phyloP scores from a whole-genome alignment of 176 grass and related monocot genomes.

The Rhipidocladum racemiflorum region DNA sequence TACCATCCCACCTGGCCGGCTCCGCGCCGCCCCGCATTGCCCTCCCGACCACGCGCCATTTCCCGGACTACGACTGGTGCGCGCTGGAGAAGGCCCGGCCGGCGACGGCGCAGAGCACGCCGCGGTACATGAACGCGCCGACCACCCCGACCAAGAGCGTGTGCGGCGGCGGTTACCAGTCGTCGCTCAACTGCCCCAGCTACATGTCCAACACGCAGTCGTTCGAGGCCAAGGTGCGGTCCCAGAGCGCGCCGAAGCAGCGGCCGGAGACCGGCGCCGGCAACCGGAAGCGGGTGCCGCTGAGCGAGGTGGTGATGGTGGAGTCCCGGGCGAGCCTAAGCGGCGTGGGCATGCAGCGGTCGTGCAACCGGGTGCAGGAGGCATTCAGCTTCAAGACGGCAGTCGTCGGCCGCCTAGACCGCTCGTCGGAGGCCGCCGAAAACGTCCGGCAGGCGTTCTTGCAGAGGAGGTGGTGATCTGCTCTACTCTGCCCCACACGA shows the following conservation, averaged over 20 bases:
- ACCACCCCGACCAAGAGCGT: slow-evolving; percentile 72
- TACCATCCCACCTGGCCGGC: slow-evolving; percentile 32
- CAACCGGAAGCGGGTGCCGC: slow-evolving; percentile 66
- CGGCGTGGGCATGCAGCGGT: slow-evolving; percentile 61
- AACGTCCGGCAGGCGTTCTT: slow-evolving; percentile 52
- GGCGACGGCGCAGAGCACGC: slow-evolving; percentile 87
- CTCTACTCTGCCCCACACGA: neutral
- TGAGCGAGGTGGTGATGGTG: slow-evolving; percentile 70
- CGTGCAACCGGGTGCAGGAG: slow-evolving; percentile 57
- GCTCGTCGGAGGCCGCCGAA: slow-evolving; percentile 37
- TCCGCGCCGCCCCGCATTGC: slow-evolving; percentile 45
- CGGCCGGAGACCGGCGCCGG: slow-evolving; percentile 35
- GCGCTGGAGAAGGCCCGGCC: slow-evolving; percentile 60
- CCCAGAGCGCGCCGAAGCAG: slow-evolving; percentile 92
- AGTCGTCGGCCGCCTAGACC: slow-evolving; percentile 66
- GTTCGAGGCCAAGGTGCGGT: slow-evolving; percentile 89
- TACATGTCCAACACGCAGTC: slow-evolving; percentile 96
- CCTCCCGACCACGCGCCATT: slow-evolving; percentile 45
- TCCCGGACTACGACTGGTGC: slow-evolving; percentile 60
- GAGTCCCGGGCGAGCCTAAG: slow-evolving; percentile 74
- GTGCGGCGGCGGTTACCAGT: slow-evolving; percentile 24
- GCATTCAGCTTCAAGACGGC: slow-evolving; percentile 80
- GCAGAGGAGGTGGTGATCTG: slow-evolving; percentile 64
- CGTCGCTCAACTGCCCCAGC: slow-evolving; percentile 42
- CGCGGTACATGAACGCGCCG: slow-evolving; percentile 56